Percentiles rank a stretch among this genome's conserved stretches.
These are phyloP conservation scores for Colletotrichum gigasporum DNA, from an alignment of 2,329 filamentous ascomycete species.

Conservation along the genomic window DNA sequence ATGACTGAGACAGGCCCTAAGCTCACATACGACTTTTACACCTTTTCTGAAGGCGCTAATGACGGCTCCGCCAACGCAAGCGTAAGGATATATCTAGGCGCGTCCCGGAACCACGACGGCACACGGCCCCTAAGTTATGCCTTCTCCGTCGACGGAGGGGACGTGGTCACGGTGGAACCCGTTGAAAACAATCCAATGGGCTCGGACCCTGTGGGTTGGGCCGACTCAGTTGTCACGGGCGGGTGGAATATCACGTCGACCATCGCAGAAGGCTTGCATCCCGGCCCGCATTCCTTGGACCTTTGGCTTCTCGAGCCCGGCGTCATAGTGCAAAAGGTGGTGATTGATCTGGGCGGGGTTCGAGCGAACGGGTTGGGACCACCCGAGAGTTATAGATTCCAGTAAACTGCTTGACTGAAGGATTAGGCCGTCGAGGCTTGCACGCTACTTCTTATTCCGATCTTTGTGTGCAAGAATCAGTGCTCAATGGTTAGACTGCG, in stretches of 20 bases:
- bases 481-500: too few species aligned
- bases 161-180: not conserved
- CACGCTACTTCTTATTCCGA: too few species aligned
- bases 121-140: not conserved
- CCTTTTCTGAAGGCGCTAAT: not conserved
- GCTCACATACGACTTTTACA: not conserved
- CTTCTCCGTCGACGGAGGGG: not conserved
- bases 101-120: not conserved
- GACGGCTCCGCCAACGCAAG: not conserved
- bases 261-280: fast-evolving
- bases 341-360: not conserved
- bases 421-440: too few species aligned
- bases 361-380: not conserved
- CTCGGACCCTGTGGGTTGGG: not conserved
- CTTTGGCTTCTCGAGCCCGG: not conserved
- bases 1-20: not conserved
- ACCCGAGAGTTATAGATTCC: not conserved
- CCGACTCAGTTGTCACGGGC: not conserved
- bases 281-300: not conserved
- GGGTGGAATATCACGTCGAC: not conserved
- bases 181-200: not conserved
- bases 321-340: not conserved
- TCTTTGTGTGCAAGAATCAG: too few species aligned
- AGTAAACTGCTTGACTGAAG: too few species aligned
- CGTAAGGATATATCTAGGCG: not conserved